A percentile compares a stretch with the other conserved stretches of the same genome.
Evolutionary conservation across 345 rosid genomes (phyloP).

Genomic region (Crucihimalaya himalaica): DNA sequence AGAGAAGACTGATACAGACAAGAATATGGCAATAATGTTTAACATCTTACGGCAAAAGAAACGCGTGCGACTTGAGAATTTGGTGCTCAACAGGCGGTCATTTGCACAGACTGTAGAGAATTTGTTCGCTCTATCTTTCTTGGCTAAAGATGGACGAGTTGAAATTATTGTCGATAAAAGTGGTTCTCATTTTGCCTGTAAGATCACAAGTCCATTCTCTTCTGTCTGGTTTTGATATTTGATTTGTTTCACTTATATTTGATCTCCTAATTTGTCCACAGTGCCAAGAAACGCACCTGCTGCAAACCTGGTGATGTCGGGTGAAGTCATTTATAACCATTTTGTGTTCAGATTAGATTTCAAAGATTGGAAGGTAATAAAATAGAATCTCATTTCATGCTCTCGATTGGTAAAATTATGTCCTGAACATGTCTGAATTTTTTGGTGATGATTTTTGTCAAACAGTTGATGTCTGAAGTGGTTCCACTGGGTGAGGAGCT

Average conservation of each 20-base stretch:
- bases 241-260: background rate
- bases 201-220: conserved; percentile 33
- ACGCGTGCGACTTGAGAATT: conserved; percentile 62
- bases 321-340: conserved; percentile 66
- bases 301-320: conserved; percentile 53
- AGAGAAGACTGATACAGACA: conserved; percentile 85
- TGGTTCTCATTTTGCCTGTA: conserved; percentile 77
- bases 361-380: conserved; percentile 85
- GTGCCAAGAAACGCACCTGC: conserved; percentile 87
- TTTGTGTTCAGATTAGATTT: conserved; percentile 89
- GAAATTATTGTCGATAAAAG: conserved; percentile 56
- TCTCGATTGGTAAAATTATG: background rate
- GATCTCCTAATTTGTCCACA: conserved; percentile 35
- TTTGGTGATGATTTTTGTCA: conserved; percentile 1
- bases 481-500: conserved; percentile 70
- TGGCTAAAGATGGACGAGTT: conserved; percentile 86
- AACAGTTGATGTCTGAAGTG: conserved; percentile 56
- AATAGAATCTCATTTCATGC: background rate
- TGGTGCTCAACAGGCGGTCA: conserved; percentile 71
- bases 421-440: conserved; percentile 10
- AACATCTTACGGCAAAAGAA: conserved; percentile 59
- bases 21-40: conserved; percentile 77
- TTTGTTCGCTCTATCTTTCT: conserved; percentile 84
- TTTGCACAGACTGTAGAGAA: conserved; percentile 95
- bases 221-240: conserved; percentile 2